Evolutionary conservation across 2,329 filamentous ascomycete genomes (phyloP).

Genomic region (Microdochium bolleyi): DNA sequence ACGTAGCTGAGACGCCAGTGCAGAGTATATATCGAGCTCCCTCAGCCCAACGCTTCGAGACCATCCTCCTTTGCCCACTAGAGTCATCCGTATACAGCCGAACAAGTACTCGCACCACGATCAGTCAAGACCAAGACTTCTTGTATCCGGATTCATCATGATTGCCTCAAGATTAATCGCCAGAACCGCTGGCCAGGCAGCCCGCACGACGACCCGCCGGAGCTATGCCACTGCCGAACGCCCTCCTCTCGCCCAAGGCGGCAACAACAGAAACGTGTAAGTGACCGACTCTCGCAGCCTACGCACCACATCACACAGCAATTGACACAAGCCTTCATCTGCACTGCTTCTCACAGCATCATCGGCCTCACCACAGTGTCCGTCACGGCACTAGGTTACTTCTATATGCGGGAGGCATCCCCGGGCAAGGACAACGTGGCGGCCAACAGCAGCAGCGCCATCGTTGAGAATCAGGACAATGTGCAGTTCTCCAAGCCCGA

Average conservation of each 20-base stretch:
- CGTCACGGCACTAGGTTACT: not conserved
- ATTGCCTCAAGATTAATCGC: not conserved
- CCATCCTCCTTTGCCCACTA: not conserved
- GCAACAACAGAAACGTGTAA: not conserved
- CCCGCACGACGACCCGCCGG: not conserved
- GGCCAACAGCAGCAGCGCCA: not conserved
- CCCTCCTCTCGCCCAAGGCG: not conserved
- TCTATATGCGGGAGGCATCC: not conserved
- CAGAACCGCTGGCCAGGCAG: not conserved
- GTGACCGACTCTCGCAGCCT: not conserved
- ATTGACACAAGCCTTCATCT: not conserved
- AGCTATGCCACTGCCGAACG: not conserved
- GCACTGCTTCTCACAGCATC: not conserved
- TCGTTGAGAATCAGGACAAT: not conserved
- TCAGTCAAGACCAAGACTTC: not conserved
- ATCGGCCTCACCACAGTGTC: not conserved
- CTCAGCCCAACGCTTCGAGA: not conserved
- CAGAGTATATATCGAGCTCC: not conserved
- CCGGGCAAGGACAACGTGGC: not conserved
- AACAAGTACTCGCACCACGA: not conserved
- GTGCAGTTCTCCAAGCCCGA: not conserved
- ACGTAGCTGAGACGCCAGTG: not conserved
- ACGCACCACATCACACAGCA: not conserved
- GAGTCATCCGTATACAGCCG: not conserved
- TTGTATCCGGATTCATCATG: not conserved